Evolutionary conservation across 2,329 filamentous ascomycete species (phyloP).

Genomic region (Gyromitra esculenta): DNA sequence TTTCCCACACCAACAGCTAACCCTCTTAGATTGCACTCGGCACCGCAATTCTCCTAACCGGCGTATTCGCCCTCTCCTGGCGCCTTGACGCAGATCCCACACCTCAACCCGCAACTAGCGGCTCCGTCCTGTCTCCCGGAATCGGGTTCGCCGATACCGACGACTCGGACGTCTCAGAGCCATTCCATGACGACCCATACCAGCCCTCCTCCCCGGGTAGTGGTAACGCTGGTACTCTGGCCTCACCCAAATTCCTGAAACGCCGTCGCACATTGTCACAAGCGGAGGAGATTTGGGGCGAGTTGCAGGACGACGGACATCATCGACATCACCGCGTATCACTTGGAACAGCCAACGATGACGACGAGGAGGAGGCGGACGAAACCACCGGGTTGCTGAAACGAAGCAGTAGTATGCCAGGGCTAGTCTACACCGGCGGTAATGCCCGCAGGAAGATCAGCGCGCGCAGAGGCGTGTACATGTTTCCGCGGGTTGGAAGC

Average conservation of each 20-base stretch:
- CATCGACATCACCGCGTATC: slow-evolving; percentile 37
- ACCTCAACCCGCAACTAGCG: slow-evolving; percentile 60
- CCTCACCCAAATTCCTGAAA: slow-evolving; percentile 60
- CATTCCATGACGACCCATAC: slow-evolving; percentile 65
- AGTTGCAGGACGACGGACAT: slow-evolving; percentile 78
- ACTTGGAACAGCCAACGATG: slow-evolving; percentile 24
- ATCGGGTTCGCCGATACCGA: slow-evolving; percentile 76
- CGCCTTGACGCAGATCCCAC: slow-evolving; percentile 67
- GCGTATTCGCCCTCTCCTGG: slow-evolving; percentile 93
- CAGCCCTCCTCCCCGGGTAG: slow-evolving; percentile 60
- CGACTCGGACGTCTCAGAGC: slow-evolving; percentile 59
- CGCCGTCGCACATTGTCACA: slow-evolving; percentile 68
- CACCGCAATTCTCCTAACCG: slow-evolving; percentile 83
- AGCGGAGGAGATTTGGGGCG: slow-evolving; percentile 84
- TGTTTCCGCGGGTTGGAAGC: slow-evolving; percentile 35
- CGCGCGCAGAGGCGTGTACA: slow-evolving; percentile 4
- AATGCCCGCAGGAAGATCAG: slow-evolving; percentile 17
- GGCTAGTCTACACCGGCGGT: slow-evolving; percentile 10
- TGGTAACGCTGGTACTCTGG: slow-evolving; percentile 43
- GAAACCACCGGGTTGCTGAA: slow-evolving; percentile 50
- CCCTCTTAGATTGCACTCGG: slow-evolving; percentile 75
- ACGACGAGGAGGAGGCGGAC: slow-evolving; percentile 50
- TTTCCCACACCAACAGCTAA: not conserved
- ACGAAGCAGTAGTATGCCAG: slow-evolving; percentile 33
- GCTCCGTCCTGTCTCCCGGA: slow-evolving; percentile 79